Conservation (phyloP, 805 yeast species). For the Peterozyma xylosa region DNA sequence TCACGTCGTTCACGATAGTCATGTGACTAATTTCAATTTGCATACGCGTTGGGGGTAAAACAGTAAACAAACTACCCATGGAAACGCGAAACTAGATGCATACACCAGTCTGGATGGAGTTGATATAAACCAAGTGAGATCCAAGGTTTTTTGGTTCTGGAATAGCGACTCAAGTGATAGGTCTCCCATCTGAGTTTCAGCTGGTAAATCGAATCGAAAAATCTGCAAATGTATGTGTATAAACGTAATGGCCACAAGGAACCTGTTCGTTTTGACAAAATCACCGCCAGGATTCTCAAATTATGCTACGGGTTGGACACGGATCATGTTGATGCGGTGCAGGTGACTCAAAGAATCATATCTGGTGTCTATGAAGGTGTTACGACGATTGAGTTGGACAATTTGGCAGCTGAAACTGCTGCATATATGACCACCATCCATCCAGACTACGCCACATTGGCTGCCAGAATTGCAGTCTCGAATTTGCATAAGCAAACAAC, state of each 20-base stretch:
- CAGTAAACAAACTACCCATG: background rate
- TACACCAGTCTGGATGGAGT: background rate
- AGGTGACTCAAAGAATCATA: conserved; percentile 92
- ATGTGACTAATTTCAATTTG: too few relatives aligned
- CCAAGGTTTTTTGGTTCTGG: background rate
- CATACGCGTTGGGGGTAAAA: too few relatives aligned
- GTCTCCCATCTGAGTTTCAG: background rate
- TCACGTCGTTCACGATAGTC: too few relatives aligned
- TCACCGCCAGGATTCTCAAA: conserved; percentile 91
- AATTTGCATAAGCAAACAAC: conserved; percentile 93
- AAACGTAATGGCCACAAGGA: conserved; percentile 94
- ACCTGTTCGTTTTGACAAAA: conserved; percentile 92
- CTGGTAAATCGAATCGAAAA: too few relatives aligned
- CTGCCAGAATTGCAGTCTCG: conserved; percentile 93
- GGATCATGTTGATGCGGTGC: conserved; percentile 87
- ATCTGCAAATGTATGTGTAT: conserved; percentile 58
- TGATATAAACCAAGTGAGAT: background rate
- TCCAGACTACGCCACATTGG: conserved; percentile 94
- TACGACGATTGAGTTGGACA: conserved; percentile 80
- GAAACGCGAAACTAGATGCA: background rate
- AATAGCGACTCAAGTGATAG: background rate
- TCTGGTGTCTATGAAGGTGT: conserved; percentile 97
- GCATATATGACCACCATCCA: conserved; percentile 97
- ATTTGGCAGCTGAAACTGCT: conserved; percentile 88
- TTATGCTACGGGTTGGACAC: conserved; percentile 92